Base-by-base conservation (phyloP, 1,284 basidiomycete genomes). In the Volvariella volvacea region DNA sequence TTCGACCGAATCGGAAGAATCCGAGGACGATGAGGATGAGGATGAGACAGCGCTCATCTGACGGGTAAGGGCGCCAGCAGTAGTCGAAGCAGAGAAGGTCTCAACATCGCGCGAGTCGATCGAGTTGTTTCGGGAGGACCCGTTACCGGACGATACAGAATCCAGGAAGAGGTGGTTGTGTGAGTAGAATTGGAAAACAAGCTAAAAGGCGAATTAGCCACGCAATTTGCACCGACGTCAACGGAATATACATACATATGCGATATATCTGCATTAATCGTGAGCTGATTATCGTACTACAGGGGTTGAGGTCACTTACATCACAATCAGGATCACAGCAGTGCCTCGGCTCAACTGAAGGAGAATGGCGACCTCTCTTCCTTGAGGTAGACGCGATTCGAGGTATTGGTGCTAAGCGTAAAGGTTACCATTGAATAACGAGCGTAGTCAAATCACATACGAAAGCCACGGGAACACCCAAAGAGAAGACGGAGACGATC, bases 391-490 rank as follows among this genome's bases (percentile, higher is more conserved):
- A 16, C 63, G 53, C 39, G 61, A 57, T 44, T 64, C 66, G 12
- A 71, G 54, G 46, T 66, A 70, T 49, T 64, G 60, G 48, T 70
- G 68, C 67, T 70, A 43, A 1, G 41, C 20, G 22, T 19, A 12
- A 32, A n/a, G 37, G 40, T n/a, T 10, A 8, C 32, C 19, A 16
- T 30, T 4, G 17, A 8, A 3, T 28, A n/a, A 25, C 1, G 9
- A 46, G 47, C 1, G 22, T 28, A 4, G 12, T 45, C 32, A 36
- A 42, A 2, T 61, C 57, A 55, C 70, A 61, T 58, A 80, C 77
- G 56, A 79, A 84, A 2, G 77, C 80, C 15, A 75, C 74, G 2
- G 80, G 81, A 10, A 83, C 69, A 16, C 80, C 70, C 48, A 83
- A 66, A 2, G 78, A 75, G 44, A 73, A 70, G 46, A 78, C 74